Conservation (phyloP, 129 eudicot species). For the Flaveria sonorensis region DNA sequence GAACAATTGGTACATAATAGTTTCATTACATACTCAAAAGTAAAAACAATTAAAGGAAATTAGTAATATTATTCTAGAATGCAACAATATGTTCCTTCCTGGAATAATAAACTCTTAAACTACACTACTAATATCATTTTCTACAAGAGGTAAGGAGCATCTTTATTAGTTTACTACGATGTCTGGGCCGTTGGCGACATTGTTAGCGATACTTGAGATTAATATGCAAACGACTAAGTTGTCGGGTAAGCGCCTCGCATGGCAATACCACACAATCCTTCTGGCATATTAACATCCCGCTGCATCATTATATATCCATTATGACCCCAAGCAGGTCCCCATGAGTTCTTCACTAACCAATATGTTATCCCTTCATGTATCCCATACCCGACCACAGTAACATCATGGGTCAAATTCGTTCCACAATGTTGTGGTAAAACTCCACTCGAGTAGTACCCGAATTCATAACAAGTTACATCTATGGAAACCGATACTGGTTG, state of each 20-base stretch:
- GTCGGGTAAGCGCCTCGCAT: slow-evolving; percentile 67
- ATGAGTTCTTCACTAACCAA: slow-evolving; percentile 81
- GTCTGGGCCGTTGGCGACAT: no score
- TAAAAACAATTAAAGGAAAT: neutral
- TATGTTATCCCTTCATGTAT: slow-evolving; percentile 65
- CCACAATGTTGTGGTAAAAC: slow-evolving; percentile 50
- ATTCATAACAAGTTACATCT: slow-evolving; percentile 4
- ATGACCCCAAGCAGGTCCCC: slow-evolving; percentile 81
- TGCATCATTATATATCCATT: slow-evolving; percentile 71
- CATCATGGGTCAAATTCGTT: slow-evolving; percentile 69
- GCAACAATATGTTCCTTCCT: neutral
- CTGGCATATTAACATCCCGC: slow-evolving; percentile 44
- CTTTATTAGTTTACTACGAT: no score
- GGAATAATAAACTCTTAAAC: neutral
- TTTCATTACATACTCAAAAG: neutral
- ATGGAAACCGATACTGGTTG: slow-evolving; percentile 35
- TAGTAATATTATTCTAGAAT: neutral
- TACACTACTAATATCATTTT: neutral
- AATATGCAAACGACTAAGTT: neutral
- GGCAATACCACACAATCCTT: slow-evolving; percentile 86
- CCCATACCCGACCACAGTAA: slow-evolving; percentile 76
- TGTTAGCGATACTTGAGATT: no score
- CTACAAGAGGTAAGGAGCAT: no score
- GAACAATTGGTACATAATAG: neutral
- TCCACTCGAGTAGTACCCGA: slow-evolving; percentile 27